phyloP scores from a whole-genome alignment of 1,284 basidiomycete species.

The Meripilus lineatus region DNA sequence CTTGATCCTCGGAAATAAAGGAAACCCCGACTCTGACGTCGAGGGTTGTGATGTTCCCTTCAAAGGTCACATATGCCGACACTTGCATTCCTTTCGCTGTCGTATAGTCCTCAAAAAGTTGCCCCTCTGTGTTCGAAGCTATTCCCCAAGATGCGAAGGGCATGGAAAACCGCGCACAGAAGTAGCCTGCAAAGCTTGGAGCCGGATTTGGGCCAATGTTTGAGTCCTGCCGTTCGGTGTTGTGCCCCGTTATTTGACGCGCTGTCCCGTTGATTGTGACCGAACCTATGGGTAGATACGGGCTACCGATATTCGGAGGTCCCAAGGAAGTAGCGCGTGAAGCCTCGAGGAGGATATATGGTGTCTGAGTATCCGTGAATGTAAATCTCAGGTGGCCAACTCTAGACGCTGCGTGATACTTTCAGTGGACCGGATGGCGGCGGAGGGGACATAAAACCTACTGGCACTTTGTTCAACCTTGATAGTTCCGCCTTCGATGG shows the following conservation, averaged over 20 bases:
- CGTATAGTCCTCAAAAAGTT: conserved; percentile 25
- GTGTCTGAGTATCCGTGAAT: conserved; percentile 40
- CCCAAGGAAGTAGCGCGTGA: conserved; percentile 61
- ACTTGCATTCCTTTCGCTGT: conserved; percentile 38
- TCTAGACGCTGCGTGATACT: conserved; percentile 54
- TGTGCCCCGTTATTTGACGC: conserved; percentile 65
- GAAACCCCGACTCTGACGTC: conserved; percentile 71
- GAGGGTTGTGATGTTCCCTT: conserved; percentile 33
- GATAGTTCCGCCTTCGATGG: no score
- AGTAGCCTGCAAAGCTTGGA: conserved; percentile 59
- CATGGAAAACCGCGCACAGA: conserved; percentile 67
- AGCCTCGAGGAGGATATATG: conserved; percentile 70
- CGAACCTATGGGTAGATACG: no score
- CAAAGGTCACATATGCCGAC: conserved; percentile 57
- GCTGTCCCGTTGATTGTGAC: conserved; percentile 42
- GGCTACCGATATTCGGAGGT: no score
- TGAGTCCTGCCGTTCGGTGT: conserved; percentile 71
- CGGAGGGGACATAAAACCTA: conserved; percentile 30
- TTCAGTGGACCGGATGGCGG: conserved; percentile 2
- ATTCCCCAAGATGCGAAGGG: conserved; percentile 46
- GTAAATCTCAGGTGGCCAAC: conserved; percentile 77
- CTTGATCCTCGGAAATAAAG: conserved; percentile 76
- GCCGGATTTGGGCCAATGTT: conserved; percentile 62
- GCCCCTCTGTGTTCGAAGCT: conserved; percentile 31
- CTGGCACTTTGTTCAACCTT: conserved; percentile 68